These are phyloP conservation scores for Wallacemonas sp. DNA, from an alignment of 208 protist genomes.

Conservation along the genomic window DNA sequence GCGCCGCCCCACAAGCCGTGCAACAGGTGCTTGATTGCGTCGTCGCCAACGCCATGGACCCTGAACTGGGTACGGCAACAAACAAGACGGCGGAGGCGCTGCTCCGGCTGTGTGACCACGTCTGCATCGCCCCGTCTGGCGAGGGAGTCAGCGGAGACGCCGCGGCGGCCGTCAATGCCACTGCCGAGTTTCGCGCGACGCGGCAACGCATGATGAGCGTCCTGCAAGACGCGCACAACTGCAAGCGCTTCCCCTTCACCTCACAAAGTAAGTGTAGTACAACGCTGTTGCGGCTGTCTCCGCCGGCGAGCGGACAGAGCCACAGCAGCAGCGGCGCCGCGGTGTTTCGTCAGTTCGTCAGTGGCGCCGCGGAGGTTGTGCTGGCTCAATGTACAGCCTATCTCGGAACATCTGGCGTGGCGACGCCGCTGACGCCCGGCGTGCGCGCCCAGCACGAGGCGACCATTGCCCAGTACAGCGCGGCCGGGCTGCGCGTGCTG, in stretches of 20 bases:
- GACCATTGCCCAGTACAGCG: slow-evolving; percentile 39
- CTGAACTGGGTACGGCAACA: slow-evolving; percentile 40
- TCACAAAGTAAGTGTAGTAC: slow-evolving; percentile 71
- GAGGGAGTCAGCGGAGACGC: not conserved
- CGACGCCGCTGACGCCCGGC: slow-evolving; percentile 32
- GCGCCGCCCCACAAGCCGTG: slow-evolving; percentile 22
- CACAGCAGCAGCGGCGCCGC: not conserved
- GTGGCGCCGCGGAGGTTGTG: slow-evolving; percentile 72
- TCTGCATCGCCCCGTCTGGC: slow-evolving; percentile 10
- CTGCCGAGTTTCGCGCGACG: slow-evolving; percentile 19
- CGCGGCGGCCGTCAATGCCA: not conserved
- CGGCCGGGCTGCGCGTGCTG: slow-evolving; percentile 62
- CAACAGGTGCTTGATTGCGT: slow-evolving; percentile 63
- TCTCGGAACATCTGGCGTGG: slow-evolving; percentile 32
- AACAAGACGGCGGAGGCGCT: slow-evolving; percentile 80
- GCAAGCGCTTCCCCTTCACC: slow-evolving; percentile 65
- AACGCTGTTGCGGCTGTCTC: slow-evolving; percentile 36
- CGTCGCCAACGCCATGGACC: slow-evolving; percentile 54
- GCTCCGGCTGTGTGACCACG: slow-evolving; percentile 25
- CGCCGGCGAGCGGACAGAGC: not conserved
- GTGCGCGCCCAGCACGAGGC: slow-evolving; percentile 38
- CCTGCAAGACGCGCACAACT: slow-evolving; percentile 43
- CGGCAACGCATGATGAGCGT: slow-evolving; percentile 19
- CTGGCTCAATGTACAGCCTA: slow-evolving; percentile 34
- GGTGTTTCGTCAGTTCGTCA: slow-evolving; percentile 37